Conservation (phyloP, 2,329 filamentous ascomycete genomes). For the Apiospora koreana region DNA sequence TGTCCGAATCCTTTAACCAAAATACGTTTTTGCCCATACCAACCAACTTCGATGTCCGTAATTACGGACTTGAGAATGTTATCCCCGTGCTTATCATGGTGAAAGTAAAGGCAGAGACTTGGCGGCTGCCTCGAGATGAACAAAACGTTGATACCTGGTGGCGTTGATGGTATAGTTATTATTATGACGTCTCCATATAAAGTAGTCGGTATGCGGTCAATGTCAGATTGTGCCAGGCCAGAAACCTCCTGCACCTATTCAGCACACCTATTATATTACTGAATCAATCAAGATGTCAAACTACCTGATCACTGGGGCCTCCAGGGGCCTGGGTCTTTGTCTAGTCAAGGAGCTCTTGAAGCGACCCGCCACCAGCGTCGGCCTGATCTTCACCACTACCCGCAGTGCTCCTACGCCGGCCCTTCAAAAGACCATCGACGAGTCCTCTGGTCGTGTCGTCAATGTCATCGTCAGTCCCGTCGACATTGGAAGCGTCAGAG, state of each 20-base stretch:
- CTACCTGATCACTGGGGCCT: slow-evolving; percentile 38
- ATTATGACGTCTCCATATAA: not conserved
- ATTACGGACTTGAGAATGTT: not conserved
- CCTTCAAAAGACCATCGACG: slow-evolving; percentile 36
- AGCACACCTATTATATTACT: not conserved
- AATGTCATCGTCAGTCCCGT: slow-evolving; percentile 41
- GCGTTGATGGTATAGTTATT: too few species aligned
- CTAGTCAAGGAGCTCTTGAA: slow-evolving; percentile 29
- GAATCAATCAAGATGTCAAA: slow-evolving; percentile 31
- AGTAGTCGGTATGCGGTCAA: not conserved
- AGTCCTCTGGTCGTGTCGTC: slow-evolving; percentile 36
- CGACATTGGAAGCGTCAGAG: slow-evolving; percentile 32
- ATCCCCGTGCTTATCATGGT: not conserved
- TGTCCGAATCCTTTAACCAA: not conserved
- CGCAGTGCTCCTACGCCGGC: slow-evolving; percentile 33
- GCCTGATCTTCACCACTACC: slow-evolving; percentile 41
- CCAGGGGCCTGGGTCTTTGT: slow-evolving; percentile 38
- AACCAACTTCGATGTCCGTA: not conserved
- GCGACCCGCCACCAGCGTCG: slow-evolving; percentile 22
- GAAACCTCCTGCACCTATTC: not conserved
- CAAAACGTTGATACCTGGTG: too few species aligned
- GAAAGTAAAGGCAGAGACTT: not conserved
- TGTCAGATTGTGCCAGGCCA: not conserved
- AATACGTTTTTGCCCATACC: not conserved
- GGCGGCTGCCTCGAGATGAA: not conserved